phyloP scores from a whole-genome alignment of 371 early-diverging fungal genomes.

The Mortierella sp. region DNA sequence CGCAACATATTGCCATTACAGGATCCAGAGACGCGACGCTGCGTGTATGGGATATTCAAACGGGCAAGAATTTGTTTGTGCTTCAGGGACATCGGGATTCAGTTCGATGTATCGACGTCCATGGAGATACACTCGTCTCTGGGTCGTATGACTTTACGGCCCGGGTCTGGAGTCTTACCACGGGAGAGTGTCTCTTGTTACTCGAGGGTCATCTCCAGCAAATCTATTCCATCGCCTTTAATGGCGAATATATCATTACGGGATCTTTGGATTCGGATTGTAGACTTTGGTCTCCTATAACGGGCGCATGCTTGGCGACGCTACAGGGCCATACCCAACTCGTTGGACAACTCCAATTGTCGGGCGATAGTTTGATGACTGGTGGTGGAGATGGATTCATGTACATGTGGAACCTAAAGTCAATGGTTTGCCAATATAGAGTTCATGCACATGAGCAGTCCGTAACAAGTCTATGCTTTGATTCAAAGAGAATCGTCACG shows the following conservation, averaged over 20 bases:
- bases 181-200: conserved; percentile 76
- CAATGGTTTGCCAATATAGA: conserved; percentile 73
- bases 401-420: conserved; percentile 89
- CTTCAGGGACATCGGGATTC: conserved; percentile 83
- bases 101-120: conserved; percentile 87
- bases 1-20: conserved; percentile 80
- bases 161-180: conserved; percentile 86
- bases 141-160: conserved; percentile 94
- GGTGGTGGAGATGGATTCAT: conserved; percentile 91
- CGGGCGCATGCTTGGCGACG: conserved; percentile 69
- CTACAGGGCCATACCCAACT: conserved; percentile 87
- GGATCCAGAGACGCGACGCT: conserved; percentile 93
- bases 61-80: conserved; percentile 70
- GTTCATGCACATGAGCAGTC: conserved; percentile 87
- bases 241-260: conserved; percentile 75
- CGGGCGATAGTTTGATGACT: conserved; percentile 70
- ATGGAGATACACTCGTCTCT: conserved; percentile 81
- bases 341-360: conserved; percentile 87
- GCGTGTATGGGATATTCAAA: conserved; percentile 86
- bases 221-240: conserved; percentile 78
- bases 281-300: conserved; percentile 78
- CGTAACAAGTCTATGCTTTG: conserved; percentile 90
- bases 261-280: conserved; percentile 85
- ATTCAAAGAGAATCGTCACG: conserved; percentile 82
- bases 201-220: conserved; percentile 78